Evolutionary conservation across 2,329 filamentous ascomycete genomes (phyloP), one percentile per base, ranked within the genome.

Genomic region (Colletotrichum cordylinicola): DNA sequence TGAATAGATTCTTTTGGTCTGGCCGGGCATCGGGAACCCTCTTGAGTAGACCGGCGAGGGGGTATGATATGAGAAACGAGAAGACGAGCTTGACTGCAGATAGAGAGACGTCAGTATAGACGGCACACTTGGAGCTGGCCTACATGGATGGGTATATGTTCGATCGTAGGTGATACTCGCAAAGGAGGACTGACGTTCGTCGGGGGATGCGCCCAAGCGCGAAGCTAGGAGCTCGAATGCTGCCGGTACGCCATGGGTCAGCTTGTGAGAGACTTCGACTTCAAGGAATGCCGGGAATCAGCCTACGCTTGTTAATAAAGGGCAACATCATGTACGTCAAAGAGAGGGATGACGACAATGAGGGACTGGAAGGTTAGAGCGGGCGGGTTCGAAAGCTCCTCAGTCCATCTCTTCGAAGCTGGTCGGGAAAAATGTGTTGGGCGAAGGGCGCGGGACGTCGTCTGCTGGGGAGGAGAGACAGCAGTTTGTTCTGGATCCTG

Each of bases 61-160:
- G 97, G 82, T 98, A 99, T 13, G 97, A 98, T 52, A 98, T 85
- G 64, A 99, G 89, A 84, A 98, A 98, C 8, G 95, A 95, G 83
- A 93, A 93, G 80, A 98, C 94, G 80, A 98, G 94, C 85, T 99
- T 99, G 80, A 99, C 96, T 98, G 80, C 16, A 8, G 7, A 15
- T 29, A 39, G 29, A 24, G 27, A 24, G 21, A 33, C 13, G 43
- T 75, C 56, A 75, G 73, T 39, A 16, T 8, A 21, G 21, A 21
- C 55, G 61, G 8, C 24, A 37, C 29, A 21, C 24, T 21, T 60
- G 24, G 8, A 39, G 31, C n/a, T n/a, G 48, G 29, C 62, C 39
- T 8, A 55, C 68, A 62, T 37, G 58, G 58, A 31, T 33, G 6
- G 56, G 56, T 33, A 31, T 33, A 35, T 80, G 78, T 80, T 82